Conservation (phyloP, 805 yeast species). For the Zygoascus ofunaensis region DNA sequence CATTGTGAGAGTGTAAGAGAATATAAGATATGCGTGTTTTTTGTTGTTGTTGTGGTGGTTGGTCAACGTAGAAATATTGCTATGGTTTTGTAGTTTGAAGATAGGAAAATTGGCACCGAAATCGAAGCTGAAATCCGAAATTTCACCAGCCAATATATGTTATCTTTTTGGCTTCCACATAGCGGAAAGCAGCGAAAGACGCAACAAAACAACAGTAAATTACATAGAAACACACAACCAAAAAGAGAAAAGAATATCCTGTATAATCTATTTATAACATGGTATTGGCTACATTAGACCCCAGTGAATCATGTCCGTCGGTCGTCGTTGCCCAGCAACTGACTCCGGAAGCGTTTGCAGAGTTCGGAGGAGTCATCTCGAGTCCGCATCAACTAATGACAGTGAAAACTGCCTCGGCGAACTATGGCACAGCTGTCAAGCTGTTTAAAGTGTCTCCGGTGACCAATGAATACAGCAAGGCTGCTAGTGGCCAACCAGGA, state of each 20-base stretch:
- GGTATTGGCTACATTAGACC: neutral
- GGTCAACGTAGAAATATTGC: too few species aligned
- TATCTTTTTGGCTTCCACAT: neutral
- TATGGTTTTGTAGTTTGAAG: too few species aligned
- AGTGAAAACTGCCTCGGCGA: constrained; percentile 47
- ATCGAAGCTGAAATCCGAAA: too few species aligned
- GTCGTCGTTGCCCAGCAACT: constrained; percentile 44
- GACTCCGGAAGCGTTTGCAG: constrained; percentile 56
- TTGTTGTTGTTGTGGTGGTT: too few species aligned
- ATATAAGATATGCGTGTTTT: too few species aligned
- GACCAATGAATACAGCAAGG: constrained; percentile 39
- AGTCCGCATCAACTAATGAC: constrained; percentile 60
- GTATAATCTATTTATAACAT: neutral
- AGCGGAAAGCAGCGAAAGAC: too few species aligned
- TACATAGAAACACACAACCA: too few species aligned
- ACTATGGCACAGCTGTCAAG: constrained; percentile 90
- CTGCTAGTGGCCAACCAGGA: constrained; percentile 41
- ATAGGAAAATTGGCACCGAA: too few species aligned
- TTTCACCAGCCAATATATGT: too few species aligned
- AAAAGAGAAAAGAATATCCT: too few species aligned
- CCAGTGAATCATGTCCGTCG: neutral
- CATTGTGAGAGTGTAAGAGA: constrained; percentile 16
- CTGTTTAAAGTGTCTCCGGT: constrained; percentile 64
- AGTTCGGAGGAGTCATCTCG: constrained; percentile 70
- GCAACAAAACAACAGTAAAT: too few species aligned